Evolutionary conservation across 2,329 filamentous ascomycete species (phyloP).

Genomic region (Fusarium incarnatum): DNA sequence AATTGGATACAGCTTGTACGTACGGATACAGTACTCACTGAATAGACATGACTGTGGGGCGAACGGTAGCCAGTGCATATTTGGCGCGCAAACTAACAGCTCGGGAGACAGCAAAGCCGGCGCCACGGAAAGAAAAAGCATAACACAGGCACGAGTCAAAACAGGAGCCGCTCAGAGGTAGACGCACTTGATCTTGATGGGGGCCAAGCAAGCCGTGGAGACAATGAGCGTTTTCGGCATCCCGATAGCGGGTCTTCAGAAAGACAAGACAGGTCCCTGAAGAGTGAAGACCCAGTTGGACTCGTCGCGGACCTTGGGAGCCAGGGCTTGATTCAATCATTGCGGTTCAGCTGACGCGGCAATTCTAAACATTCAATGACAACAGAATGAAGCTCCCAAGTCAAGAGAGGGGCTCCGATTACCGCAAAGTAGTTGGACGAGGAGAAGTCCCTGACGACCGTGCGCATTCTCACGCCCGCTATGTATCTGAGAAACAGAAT

Average conservation of each 20-base stretch:
- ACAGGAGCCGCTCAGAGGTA: constrained; percentile 20
- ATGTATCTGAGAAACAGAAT: constrained; percentile 12
- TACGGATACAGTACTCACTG: constrained; percentile 16
- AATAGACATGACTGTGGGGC: constrained; percentile 28
- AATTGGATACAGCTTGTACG: constrained; percentile 7
- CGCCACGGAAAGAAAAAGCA: constrained; percentile 43
- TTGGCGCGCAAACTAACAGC: constrained; percentile 40
- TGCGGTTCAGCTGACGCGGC: constrained; percentile 38
- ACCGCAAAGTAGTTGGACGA: constrained; percentile 5
- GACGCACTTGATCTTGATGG: constrained; percentile 6
- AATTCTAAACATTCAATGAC: constrained; percentile 20
- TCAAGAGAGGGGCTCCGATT: constrained; percentile 23
- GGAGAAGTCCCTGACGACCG: constrained; percentile 18
- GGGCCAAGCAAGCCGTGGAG: constrained; percentile 26
- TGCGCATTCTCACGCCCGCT: constrained; percentile 30
- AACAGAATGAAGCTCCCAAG: neutral
- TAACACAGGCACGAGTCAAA: constrained; percentile 40
- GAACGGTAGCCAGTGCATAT: constrained; percentile 30
- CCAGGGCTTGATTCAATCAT: constrained; percentile 19
- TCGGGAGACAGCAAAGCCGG: constrained; percentile 44
- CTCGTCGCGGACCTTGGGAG: constrained; percentile 13
- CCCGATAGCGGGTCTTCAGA: constrained; percentile 38
- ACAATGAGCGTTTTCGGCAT: constrained; percentile 41
- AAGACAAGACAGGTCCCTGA: constrained; percentile 37
- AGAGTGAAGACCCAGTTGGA: constrained; percentile 35